These are phyloP conservation scores for Solanum neorickii DNA, from an alignment of 257 asterid species.

Conservation along the genomic window DNA sequence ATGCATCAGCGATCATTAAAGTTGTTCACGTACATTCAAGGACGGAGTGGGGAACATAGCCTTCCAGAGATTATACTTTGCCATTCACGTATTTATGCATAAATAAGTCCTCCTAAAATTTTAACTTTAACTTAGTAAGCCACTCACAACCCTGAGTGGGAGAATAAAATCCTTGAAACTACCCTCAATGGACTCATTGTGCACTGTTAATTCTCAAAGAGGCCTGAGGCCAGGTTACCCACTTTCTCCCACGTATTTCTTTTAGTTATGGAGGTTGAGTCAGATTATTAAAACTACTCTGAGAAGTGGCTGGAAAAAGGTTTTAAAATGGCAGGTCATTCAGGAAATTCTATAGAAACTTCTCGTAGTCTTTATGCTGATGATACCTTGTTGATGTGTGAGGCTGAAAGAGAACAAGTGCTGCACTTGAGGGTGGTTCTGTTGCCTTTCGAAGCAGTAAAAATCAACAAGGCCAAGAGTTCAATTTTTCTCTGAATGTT, in stretches of 20 bases:
- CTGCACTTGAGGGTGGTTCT: not conserved
- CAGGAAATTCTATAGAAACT: not conserved
- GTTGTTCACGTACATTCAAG: not conserved
- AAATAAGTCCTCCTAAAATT: not conserved
- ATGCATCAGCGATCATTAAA: not conserved
- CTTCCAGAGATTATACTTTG: not conserved
- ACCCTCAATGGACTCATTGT: not conserved
- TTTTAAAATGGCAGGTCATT: not conserved
- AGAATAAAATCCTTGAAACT: not conserved
- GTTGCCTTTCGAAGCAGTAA: not conserved
- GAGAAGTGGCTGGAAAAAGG: not conserved
- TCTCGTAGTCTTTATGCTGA: not conserved
- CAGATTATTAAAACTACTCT: not conserved
- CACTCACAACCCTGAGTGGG: not conserved
- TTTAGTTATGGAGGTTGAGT: not conserved
- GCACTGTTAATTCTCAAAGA: not conserved
- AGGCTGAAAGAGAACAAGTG: not conserved
- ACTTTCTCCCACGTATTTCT: not conserved
- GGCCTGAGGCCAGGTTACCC: not conserved
- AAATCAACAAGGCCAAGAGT: not conserved
- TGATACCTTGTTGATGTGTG: not conserved
- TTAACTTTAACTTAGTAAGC: not conserved
- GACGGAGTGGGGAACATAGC: not conserved
- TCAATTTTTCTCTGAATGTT: not conserved
- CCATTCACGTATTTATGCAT: not conserved